A percentile compares a stretch with the other conserved stretches of the same genome.
Evolutionary conservation across 2,329 filamentous ascomycete species (phyloP).

Genomic region (Thielaviopsis musarum): DNA sequence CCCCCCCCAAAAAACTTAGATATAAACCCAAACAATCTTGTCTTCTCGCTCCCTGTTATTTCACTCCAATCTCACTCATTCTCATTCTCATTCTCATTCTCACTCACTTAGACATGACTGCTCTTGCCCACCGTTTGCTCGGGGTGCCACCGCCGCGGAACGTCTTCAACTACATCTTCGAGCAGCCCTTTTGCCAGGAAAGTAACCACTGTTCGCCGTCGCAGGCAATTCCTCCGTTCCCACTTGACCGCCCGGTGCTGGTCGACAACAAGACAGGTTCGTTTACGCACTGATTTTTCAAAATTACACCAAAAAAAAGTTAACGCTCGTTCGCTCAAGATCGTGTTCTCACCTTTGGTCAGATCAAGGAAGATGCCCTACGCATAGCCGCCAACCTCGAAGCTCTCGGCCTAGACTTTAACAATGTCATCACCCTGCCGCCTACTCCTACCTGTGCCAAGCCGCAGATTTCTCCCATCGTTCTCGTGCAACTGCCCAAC

Average conservation of each 20-base stretch:
- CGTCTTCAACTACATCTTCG: constrained; percentile 23
- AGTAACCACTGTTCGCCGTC: constrained; percentile 17
- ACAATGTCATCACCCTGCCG: constrained; percentile 20
- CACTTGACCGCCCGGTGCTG: constrained; percentile 21
- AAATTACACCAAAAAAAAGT: too few species aligned
- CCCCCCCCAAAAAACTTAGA: too few species aligned
- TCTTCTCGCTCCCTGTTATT: too few species aligned
- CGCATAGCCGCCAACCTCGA: constrained; percentile 22
- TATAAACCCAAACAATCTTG: background rate
- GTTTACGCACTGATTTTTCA: constrained; percentile 6
- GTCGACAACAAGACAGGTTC: constrained; percentile 25
- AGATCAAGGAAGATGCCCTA: constrained; percentile 20
- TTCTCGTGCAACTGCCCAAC: constrained; percentile 27
- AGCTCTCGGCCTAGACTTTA: constrained; percentile 21
- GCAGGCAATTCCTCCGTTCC: constrained; percentile 19
- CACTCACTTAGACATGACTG: background rate
- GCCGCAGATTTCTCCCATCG: constrained; percentile 24
- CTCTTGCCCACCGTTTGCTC: background rate
- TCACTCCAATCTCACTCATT: too few species aligned
- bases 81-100: background rate
- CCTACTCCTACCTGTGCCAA: constrained; percentile 22
- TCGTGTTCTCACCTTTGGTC: constrained; percentile 21
- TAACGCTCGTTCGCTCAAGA: constrained; percentile 15
- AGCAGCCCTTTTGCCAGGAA: constrained; percentile 21
- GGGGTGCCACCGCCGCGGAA: constrained; percentile 16